A percentile compares a stretch with the other conserved stretches of the same genome.
Evolutionary conservation across 345 rosid genomes (phyloP).

Genomic region (Pistacia vera): DNA sequence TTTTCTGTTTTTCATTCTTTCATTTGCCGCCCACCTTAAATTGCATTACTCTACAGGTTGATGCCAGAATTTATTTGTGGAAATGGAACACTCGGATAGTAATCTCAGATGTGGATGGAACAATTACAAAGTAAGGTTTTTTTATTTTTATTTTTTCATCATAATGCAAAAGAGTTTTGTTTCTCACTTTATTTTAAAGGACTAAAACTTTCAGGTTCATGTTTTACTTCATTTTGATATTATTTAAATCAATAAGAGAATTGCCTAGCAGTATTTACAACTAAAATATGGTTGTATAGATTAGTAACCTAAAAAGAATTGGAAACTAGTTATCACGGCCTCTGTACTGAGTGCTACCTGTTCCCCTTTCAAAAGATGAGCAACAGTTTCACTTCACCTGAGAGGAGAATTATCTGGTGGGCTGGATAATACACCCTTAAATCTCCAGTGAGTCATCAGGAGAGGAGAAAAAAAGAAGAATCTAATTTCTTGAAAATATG

Average conservation of each 20-base stretch:
- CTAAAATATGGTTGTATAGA: background rate
- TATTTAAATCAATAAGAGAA: constrained; percentile 6
- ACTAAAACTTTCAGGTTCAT: background rate
- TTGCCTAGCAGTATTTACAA: background rate
- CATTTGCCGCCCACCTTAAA: constrained; percentile 3
- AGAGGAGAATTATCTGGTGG: background rate
- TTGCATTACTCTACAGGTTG: constrained; percentile 56
- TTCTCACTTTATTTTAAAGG: background rate
- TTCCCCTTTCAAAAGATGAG: constrained; percentile 8
- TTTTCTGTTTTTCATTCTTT: constrained; percentile 16
- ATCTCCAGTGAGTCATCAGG: background rate
- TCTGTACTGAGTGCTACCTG: background rate
- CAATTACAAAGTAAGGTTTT: constrained; percentile 80
- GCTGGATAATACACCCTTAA: background rate
- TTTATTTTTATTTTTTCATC: background rate
- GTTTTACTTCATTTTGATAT: background rate
- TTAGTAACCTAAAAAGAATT: background rate
- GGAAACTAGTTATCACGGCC: background rate
- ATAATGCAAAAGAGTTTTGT: background rate
- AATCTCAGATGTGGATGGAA: constrained; percentile 98
- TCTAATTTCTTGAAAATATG: background rate
- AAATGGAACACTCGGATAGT: constrained; percentile 92
- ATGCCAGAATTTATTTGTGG: constrained; percentile 92
- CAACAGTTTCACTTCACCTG: background rate
- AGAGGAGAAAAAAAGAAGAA: background rate